Evolutionary conservation across 495 filamentous ascomycete species (phyloP).

Genomic region (Halenospora varia): DNA sequence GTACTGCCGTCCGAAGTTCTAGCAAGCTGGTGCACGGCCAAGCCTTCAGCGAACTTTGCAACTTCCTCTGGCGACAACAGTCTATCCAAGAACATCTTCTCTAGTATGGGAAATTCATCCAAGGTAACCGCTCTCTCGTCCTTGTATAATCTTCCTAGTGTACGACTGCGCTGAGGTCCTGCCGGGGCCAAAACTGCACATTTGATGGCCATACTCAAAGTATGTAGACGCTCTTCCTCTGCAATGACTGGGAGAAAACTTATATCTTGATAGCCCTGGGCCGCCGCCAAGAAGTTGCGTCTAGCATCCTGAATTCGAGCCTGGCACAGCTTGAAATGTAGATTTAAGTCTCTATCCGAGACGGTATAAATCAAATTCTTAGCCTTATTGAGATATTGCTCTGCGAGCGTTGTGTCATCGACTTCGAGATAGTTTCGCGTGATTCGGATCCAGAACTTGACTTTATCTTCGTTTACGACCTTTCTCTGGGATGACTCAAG

Average conservation of each 20-base stretch:
- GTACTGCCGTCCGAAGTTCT: constrained; percentile 84
- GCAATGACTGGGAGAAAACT: constrained; percentile 70
- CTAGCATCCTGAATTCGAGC: constrained; percentile 90
- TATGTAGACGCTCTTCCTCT: constrained; percentile 75
- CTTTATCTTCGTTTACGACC: constrained; percentile 73
- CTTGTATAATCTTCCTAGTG: constrained; percentile 82
- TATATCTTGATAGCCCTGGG: constrained; percentile 80
- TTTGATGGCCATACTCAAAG: constrained; percentile 82
- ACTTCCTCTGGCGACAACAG: constrained; percentile 78
- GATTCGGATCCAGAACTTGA: constrained; percentile 85
- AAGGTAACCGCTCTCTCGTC: constrained; percentile 78
- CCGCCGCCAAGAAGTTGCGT: constrained; percentile 86
- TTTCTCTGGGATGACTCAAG: constrained; percentile 83
- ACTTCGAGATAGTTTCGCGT: constrained; percentile 92
- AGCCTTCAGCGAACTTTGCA: constrained; percentile 71
- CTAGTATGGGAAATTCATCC: constrained; percentile 81
- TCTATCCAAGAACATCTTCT: constrained; percentile 96
- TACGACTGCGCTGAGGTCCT: constrained; percentile 76
- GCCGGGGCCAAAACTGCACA: constrained; percentile 94
- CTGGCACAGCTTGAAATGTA: constrained; percentile 87
- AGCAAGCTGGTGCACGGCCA: constrained; percentile 86
- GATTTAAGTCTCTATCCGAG: constrained; percentile 60
- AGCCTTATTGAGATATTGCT: constrained; percentile 84
- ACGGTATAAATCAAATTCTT: constrained; percentile 86
- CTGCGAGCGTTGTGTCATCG: constrained; percentile 82